Evolutionary conservation across 108 stramenopile species (phyloP).

Genomic region (Pseudonitzschia delicatissima): DNA sequence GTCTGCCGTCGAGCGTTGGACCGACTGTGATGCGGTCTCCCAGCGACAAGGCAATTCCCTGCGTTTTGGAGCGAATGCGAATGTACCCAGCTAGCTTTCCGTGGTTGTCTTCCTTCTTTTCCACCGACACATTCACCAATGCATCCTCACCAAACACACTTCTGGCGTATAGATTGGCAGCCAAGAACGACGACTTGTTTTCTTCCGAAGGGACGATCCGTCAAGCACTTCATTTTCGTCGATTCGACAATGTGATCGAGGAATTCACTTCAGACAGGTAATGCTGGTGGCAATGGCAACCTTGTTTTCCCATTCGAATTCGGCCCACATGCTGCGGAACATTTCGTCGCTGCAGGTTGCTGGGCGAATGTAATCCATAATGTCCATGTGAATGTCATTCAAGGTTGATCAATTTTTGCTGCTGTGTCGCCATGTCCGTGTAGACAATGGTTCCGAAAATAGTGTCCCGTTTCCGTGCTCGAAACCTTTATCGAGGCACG

Average conservation of each 20-base stretch:
- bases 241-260: conserved; percentile 91
- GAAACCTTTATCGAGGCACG: conserved; percentile 98
- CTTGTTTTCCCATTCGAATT: conserved; percentile 99
- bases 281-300: conserved; percentile 92
- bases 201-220: conserved; percentile 74
- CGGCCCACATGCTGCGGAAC: conserved; percentile 99
- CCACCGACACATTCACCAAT: conserved; percentile 97
- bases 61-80: conserved; percentile 98
- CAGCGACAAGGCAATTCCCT: conserved; percentile 98
- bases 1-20: conserved; percentile 69
- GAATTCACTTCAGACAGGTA: conserved; percentile 85
- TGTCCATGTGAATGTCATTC: conserved; percentile 99
- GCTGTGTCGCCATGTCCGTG: conserved; percentile 89
- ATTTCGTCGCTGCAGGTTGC: conserved; percentile 94
- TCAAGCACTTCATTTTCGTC: conserved; percentile 98
- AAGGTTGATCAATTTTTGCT: conserved; percentile 96
- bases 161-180: conserved; percentile 98
- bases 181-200: conserved; percentile 89
- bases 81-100: conserved; percentile 97
- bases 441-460: conserved; percentile 99
- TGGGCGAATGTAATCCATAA: conserved; percentile 99
- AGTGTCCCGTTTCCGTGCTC: conserved; percentile 98
- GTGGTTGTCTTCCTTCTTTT: conserved; percentile 97
- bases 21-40: conserved; percentile 98
- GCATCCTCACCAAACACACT: conserved; percentile 99